These are phyloP conservation scores for Salvia splendens DNA, from an alignment of 257 asterid species.

Conservation along the genomic window DNA sequence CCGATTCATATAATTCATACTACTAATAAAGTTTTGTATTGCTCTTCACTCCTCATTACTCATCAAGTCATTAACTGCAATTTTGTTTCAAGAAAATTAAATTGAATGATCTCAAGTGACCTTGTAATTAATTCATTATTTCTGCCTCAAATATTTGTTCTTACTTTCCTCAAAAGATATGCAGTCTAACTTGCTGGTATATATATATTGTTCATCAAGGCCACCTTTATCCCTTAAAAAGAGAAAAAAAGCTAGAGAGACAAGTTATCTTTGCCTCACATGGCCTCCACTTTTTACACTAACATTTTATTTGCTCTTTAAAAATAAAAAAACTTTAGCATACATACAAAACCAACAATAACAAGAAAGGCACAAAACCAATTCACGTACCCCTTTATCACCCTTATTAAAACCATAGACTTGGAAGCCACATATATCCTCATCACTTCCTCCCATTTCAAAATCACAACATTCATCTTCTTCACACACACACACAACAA, in stretches of 20 bases:
- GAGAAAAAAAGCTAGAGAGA: conserved; percentile 53
- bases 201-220: conserved; percentile 36
- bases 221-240: conserved; percentile 54
- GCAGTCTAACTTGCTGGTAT: conserved; percentile 61
- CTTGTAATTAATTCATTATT: background rate
- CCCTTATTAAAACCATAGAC: conserved; percentile 43
- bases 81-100: background rate
- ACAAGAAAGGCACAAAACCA: conserved; percentile 86
- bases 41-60: conserved; percentile 16
- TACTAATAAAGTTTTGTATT: background rate
- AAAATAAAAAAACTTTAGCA: conserved; percentile 36
- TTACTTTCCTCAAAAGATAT: conserved; percentile 50
- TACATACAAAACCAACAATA: conserved; percentile 63
- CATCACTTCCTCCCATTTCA: background rate
- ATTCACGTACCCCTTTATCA: conserved; percentile 29
- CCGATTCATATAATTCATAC: conserved; percentile 36
- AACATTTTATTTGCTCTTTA: conserved; percentile 17
- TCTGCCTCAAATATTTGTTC: conserved; percentile 21
- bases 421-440: background rate
- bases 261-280: conserved; percentile 92
- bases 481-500: background rate
- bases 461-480: background rate
- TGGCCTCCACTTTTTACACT: conserved; percentile 70
- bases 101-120: background rate
- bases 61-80: background rate